Evolutionary conservation across 345 rosid genomes (phyloP), one percentile per base, ranked within the genome.

Genomic region (Hypericum androsaemum): DNA sequence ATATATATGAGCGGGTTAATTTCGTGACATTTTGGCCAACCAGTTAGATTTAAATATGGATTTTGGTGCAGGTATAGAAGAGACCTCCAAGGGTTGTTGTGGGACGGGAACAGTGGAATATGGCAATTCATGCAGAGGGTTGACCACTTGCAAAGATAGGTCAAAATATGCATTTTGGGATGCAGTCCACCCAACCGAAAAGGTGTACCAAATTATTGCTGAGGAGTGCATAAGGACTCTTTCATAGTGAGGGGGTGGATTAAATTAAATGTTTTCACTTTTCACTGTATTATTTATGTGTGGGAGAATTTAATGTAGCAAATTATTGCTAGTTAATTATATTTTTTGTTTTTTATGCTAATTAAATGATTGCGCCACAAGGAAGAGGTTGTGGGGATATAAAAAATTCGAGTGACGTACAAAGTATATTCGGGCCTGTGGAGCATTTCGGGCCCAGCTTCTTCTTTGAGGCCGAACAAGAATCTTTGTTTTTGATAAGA

Each of bases 121-220:
- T 48, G 97, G 95, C 3, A 77, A 67, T 44, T 52, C 88, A 41
- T 89, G 97, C 61, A 77, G 52, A 62, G 88, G 84, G 37, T 40
- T 75, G 80, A 42, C 46, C 36, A 76, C 86, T 2, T 89, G 97
- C 43, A 44, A 58, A 7, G 82, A 86, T 64, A 66, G 90, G 7
- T 67, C 77, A 12, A 74, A 77, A 60, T 89, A 80, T 28, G 65
- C 68, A 7, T 86, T 86, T 47, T 89, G 94, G 94, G 97, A 86
- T 47, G 84, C 94, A 0, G 94, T 84, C 36, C 95, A 89, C 58
- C 97, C 94, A 9, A 78, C 90, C 0, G 71, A 89, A 56, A 81
- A 62, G 54, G 81, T 82, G 88, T 89, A 89, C 52, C 71, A 71
- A 62, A 74, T 86, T 53, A 44, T 89, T 14, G 86, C 86, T 10